Evolutionary conservation across 2,329 filamentous ascomycete species (phyloP), one percentile per base, ranked within the genome.

Genomic region (Bretziella fagacearum): DNA sequence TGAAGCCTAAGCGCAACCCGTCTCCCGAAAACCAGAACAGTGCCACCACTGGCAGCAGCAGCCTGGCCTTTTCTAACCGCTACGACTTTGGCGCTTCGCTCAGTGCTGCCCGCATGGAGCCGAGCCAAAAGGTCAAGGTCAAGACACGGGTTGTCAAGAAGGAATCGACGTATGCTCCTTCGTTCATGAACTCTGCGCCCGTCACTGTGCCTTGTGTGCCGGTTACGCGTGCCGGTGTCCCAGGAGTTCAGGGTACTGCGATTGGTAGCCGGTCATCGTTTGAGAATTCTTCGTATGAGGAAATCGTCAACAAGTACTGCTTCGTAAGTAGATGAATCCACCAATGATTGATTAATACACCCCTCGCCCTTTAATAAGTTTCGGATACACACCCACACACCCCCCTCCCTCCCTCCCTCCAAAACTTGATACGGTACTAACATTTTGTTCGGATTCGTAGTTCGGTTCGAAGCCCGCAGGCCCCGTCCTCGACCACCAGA

Each of bases 251-350:
- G 51, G 65, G 64, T 49, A 60, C 74, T 63, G 44, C 20, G 26
- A 58, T 73, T 64, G 67, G 73, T 58, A 60, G 69, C 68, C 61
- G 64, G 53, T 55, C 65, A 42, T 64, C 64, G 57, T 79, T 94
- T 54, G 76, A 87, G 51, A 93, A 86, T 53, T 79, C 84, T 51
- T 87, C 89, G 51, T 96, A 98, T 62, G 84, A 93, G 65, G 91
- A 98, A 65, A 74, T 98, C 54, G 82, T 98, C 63, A 87, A 93
- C 70, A 95, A 93, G 70, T 98, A 94, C 72, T 98, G 91, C 73
- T 98, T 96, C 77, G 89, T 95, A 89, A 78, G 89, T 93, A 49
- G 25, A 27, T 30, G 35, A 39, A 39, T 20, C 10, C 44, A 23
- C n/a, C 32, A 15, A 35, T 35, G 20, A 18, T 29, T 30, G 17